Conservation (phyloP, 2,329 filamentous ascomycete species). For the Fusarium penzigii region DNA sequence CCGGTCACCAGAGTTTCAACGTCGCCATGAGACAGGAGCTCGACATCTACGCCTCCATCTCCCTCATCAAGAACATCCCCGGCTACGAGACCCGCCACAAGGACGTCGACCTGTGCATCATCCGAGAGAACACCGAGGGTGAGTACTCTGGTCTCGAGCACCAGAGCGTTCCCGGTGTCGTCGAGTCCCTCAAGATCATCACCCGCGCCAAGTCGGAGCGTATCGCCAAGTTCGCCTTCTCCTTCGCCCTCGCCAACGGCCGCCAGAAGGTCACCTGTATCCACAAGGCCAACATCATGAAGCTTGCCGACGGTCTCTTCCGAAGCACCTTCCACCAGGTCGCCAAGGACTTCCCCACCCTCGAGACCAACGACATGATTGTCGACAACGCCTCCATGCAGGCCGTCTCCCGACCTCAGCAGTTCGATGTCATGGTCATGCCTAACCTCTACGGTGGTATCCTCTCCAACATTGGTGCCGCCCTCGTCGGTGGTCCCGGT, state of each 20-base stretch:
- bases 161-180: conserved; percentile 93
- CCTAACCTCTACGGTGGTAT: conserved; percentile 99
- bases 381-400: conserved; percentile 99
- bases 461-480: conserved; percentile 97
- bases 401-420: conserved; percentile 91
- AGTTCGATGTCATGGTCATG: conserved; percentile 99
- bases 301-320: conserved; percentile 98
- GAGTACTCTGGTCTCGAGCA: conserved; percentile 99
- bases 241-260: conserved; percentile 97
- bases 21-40: conserved; percentile 98
- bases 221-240: conserved; percentile 98
- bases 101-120: conserved; percentile 97
- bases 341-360: conserved; percentile 90
- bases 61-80: conserved; percentile 99
- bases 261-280: conserved; percentile 99
- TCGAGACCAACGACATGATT: conserved; percentile 99
- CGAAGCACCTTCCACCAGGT: conserved; percentile 93
- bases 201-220: conserved; percentile 98
- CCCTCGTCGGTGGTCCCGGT: conserved; percentile 93
- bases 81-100: conserved; percentile 97
- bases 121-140: conserved; percentile 99
- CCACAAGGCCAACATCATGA: conserved; percentile 99
- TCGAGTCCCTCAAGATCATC: conserved; percentile 99
- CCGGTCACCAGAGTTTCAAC: conserved; percentile 99
- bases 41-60: conserved; percentile 98